Base-by-base conservation (phyloP, 306 rosid species). In the Cicer bijugum region DNA sequence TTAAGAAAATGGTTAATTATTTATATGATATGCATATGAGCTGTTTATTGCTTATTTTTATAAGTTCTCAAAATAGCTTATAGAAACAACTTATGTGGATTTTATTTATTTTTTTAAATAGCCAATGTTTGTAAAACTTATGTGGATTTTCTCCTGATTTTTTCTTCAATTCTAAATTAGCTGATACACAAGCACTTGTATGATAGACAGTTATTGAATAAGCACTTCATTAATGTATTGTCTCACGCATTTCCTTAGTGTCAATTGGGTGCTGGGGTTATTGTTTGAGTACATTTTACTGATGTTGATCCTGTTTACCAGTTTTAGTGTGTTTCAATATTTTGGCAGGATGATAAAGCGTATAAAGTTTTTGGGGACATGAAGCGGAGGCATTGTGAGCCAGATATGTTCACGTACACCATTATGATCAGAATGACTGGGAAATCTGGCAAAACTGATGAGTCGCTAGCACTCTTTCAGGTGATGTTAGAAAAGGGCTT, bases 361-460 rank as follows among this genome's bases (percentile, higher is more conserved):
- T 79, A 81, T 77, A 89, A 84, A 86, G 86, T 88, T 72, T 94
- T 80, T 67, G 91, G 88, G 79, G 97, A 94, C 65, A 94, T 94
- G 98, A 91, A 86, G 77, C 79, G 82, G 85, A 87, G 85, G 91
- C 85, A 87, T 58, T 89, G 98, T 67, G 89, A 85, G 75, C 95
- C 96, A 8, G 97, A 94, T 68, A 90, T 72, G 82, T 87, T 89
- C 81, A 91, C 97, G 0, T 91, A 87, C 82, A 91, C 96, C 12
- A 89, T 94, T 67, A 89, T 94, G 98, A 88, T 94, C 81, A 88
- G 92, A 85, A 89, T 89, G 98, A 84, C 77, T 0, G 97, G 98
- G 37, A 89, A 82, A 81, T 40, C 78, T 67, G 87, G 92, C 71
- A 85, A 87, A 84, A 69, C 86, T 12, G 85, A 87, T 2, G 91